These are phyloP conservation scores for Tubosaeta sp. DNA, from an alignment of 768 basidiomycete species.

Conservation along the genomic window DNA sequence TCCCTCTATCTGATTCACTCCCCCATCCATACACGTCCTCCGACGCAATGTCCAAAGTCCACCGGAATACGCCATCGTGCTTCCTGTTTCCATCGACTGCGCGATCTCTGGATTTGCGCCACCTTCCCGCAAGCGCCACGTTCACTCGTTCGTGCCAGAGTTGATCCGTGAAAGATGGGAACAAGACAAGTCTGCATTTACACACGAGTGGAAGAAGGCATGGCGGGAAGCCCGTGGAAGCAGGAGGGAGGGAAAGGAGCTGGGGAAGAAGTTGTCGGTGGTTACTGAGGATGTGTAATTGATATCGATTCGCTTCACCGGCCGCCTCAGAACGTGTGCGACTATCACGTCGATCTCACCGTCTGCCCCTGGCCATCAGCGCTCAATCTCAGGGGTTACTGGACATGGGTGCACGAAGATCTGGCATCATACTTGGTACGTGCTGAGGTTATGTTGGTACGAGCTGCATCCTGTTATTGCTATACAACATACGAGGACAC, in stretches of 20 bases:
- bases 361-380: not conserved
- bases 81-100: conserved; percentile 31
- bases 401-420: no score
- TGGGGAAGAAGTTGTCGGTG: conserved; percentile 26
- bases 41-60: not conserved
- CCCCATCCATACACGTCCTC: conserved; percentile 12
- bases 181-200: conserved; percentile 59
- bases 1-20: conserved; percentile 41
- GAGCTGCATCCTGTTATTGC: no score
- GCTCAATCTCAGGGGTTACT: no score
- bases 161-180: conserved; percentile 66
- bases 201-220: conserved; percentile 72
- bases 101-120: conserved; percentile 48
- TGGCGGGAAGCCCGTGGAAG: conserved; percentile 73
- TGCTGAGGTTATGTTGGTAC: no score
- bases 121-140: conserved; percentile 14
- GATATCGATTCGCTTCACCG: not conserved
- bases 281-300: conserved; percentile 9
- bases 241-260: conserved; percentile 49
- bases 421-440: no score
- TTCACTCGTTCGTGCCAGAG: conserved; percentile 32
- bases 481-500: not conserved
- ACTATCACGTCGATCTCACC: not conserved
- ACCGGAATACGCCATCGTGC: conserved; percentile 18
- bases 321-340: not conserved